Base-by-base conservation (phyloP, 768 basidiomycete species). In the Hygrophoropsis aurantiaca region DNA sequence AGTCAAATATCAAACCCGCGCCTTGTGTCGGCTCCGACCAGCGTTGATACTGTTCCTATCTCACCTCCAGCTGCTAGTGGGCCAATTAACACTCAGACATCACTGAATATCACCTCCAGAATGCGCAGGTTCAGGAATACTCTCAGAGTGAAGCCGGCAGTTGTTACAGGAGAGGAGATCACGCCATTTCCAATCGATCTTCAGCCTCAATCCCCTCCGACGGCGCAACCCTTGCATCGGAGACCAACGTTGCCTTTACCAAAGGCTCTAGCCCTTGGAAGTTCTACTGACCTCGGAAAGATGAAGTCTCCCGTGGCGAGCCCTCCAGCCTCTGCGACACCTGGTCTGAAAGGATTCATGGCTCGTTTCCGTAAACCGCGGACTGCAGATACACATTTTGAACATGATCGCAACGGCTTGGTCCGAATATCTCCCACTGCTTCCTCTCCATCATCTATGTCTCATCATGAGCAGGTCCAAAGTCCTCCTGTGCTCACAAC, bases 321-420 rank as follows among this genome's bases (percentile, higher is more conserved):
- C 50, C 84, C 85, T n/a, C 82, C 85, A 54, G 79, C 86, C 3
- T 81, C 84, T 18, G 79, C 85, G 21, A 75, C 82, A 16, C 89
- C 89, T 26, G 84, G 87, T 18, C 58, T 91, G 20, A 87, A 81
- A 63, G 84, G 88, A 11, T 84, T 92, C 64, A 90, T 92, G 79
- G 80, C 87, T 23, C 81, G 86, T 24, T 87, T 91, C 61, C 77
- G 87, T 30, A 70, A 56, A 47, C 60, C 66, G 30, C 67, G 68
- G 37, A 52, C 61, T 19, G 21, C 50, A 34, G 65, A 69, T 19
- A 9, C 48, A 20, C 61, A 54, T 27, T 58, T 64, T 53, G 56
- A 67, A 27, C 56, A 56, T 40, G 69, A 53, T 38, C 57, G 64
- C 6, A 68, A 64, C 35, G 46, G 58, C 37, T 55, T 62, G 51